Base-by-base conservation (phyloP, 768 basidiomycete species). In the Amanita subjunquillea region DNA sequence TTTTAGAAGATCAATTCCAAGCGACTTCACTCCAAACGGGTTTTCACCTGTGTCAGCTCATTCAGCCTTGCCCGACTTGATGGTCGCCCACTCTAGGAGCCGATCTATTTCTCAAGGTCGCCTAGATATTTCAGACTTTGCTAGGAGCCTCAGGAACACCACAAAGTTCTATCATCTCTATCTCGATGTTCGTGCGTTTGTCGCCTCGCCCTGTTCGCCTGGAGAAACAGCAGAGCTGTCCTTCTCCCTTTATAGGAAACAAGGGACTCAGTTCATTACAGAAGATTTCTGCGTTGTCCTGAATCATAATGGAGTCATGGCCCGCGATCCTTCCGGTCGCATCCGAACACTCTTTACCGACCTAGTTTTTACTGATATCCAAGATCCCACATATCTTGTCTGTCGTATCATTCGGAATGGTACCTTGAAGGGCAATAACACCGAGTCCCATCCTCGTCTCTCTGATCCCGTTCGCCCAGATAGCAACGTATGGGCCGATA, bases 161-260 rank as follows among this genome's bases (percentile, higher is more conserved):
- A 77, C 79, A 42, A 86, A 86, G 57, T 93, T 93, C 65, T 93
- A 87, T 62, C 94, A 98, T 60, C 75, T 94, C 50, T 91, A 83
- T 63, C 76, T 98, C 56, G 94, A 98, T 59, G 68, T 97, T 7
- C 86, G 90, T 17, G 92, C 92, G 0, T 93, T 97, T 62, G 86
- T 94, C 30, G 95, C 92, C 13, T 87, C 86, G 5, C 86, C 85
- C 2, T 97, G 94, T 65, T 73, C 83, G 0, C 85, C 94, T 0
- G 93, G 92, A 8, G 95, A 98, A 67, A 89, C 87, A 0, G 90
- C 86, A 12, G 95, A 98, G 63, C 80, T 98, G 2, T 91, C 83
- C 63, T 96, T 98, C 71, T 93, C 91, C 9, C 75, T 98, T 6
- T 98, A 88, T 75, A 88, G 85, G 67, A 85, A 87, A 62, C 77